Evolutionary conservation across 2,329 filamentous ascomycete genomes (phyloP), one percentile per base, ranked within the genome.

Genomic region (Ceratocystis eucalypticola): DNA sequence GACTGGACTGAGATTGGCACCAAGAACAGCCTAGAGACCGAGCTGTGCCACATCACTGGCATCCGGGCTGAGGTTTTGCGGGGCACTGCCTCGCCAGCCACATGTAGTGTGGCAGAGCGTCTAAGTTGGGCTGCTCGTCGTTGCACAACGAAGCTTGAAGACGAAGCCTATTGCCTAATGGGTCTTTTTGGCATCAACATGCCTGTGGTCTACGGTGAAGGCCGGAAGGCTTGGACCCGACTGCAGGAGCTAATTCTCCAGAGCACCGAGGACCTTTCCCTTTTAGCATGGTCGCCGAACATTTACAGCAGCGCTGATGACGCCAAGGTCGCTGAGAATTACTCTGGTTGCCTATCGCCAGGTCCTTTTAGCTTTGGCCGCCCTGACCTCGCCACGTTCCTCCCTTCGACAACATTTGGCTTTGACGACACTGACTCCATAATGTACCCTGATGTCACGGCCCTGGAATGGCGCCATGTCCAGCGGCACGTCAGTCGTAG

Each of bases 231-330:
- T 8, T 76, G 75, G 62, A 64, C 71, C 5, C 70, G 75, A 28
- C 68, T 76, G 1, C 74, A 76, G 65, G 70, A 75, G 61, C 74
- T 75, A 28, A 74, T 76, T 12, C 69, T 76, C 48, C 73, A 72
- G 66, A 68, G 63, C 17, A 71, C 73, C 0, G 70, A 73, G 10
- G 75, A 77, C 66, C 73, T 77, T 37, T 74, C 72, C 4, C 69
- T 77, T 1, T 74, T 77, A 10, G 72, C 72, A 5, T 74, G 69
- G 68, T 69, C 69, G 2, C 68, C 68, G 3, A 62, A 61, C 28
- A 66, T 67, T 20, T 44, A 44, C 30, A 33, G 45, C 17, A 59
- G 67, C 30, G 33, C 48, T 33, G 61, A 10, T 1, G 59, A 65
- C 7, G 46, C 3, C 22, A 30, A 33, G 28, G 25, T 28, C 5